Percentiles rank a stretch among this genome's conserved stretches.
Evolutionary conservation across 768 basidiomycete genomes (phyloP).

Genomic region (Psilocybe azurescens): DNA sequence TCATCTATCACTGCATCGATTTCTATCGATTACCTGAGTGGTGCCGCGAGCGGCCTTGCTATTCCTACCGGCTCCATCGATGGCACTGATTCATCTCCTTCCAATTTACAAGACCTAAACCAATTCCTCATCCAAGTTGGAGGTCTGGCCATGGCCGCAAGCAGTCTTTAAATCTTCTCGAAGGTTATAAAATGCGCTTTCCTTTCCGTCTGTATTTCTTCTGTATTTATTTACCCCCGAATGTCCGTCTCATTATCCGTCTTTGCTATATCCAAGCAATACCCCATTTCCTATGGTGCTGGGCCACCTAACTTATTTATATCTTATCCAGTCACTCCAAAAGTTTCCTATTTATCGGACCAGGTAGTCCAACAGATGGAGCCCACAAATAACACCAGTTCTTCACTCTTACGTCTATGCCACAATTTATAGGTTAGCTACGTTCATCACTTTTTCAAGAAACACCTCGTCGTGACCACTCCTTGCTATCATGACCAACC

Average conservation of each 20-base stretch:
- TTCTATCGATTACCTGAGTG: conserved; percentile 20
- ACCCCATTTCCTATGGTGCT: too few relatives aligned
- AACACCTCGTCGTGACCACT: too few relatives aligned
- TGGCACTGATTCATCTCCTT: not conserved
- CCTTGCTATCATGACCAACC: too few relatives aligned
- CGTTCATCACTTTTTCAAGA: too few relatives aligned
- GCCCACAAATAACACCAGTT: too few relatives aligned
- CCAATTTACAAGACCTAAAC: conserved; percentile 33
- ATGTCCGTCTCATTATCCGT: not conserved
- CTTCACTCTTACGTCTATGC: too few relatives aligned
- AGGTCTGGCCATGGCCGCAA: conserved; percentile 33
- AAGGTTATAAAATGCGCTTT: not conserved
- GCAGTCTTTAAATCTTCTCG: conserved; percentile 13
- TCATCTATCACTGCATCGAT: conserved; percentile 23
- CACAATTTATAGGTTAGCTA: too few relatives aligned
- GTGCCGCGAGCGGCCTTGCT: conserved; percentile 35
- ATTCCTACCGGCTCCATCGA: conserved; percentile 34
- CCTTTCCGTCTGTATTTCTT: not conserved
- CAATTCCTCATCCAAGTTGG: conserved; percentile 40
- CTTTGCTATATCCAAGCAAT: too few relatives aligned
- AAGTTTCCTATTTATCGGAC: too few relatives aligned
- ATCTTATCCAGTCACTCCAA: too few relatives aligned
- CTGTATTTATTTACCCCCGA: not conserved
- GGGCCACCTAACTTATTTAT: too few relatives aligned
- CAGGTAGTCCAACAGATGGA: too few relatives aligned